These are phyloP conservation scores for Teunomyces stri DNA, from an alignment of 805 yeast genomes.

Conservation along the genomic window DNA sequence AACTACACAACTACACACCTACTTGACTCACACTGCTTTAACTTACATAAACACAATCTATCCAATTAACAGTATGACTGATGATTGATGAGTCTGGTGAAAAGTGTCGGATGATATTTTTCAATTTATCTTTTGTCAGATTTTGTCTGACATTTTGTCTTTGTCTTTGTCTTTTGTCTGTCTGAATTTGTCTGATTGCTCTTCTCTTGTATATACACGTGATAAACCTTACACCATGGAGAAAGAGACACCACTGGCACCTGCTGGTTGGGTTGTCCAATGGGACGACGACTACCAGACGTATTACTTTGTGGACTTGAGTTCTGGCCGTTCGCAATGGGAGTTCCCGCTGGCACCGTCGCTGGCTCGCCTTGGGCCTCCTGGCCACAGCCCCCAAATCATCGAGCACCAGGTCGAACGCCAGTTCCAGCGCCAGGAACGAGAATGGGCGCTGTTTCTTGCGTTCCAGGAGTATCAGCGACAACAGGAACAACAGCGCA, in stretches of 20 bases:
- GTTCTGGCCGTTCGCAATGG: slow-evolving; percentile 32
- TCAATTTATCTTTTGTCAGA: not conserved
- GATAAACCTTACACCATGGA: not conserved
- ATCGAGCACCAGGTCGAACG: not conserved
- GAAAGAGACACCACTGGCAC: slow-evolving; percentile 10
- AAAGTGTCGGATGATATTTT: too few relatives aligned
- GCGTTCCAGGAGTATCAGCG: slow-evolving; percentile 3
- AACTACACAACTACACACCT: too few relatives aligned
- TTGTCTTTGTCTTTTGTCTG: not conserved
- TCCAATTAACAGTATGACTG: too few relatives aligned
- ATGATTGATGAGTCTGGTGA: too few relatives aligned
- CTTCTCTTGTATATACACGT: not conserved
- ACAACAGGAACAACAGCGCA: not conserved
- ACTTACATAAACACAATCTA: too few relatives aligned
- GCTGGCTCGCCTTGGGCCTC: not conserved
- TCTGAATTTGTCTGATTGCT: not conserved
- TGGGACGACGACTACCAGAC: slow-evolving; percentile 32
- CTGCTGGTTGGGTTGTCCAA: slow-evolving; percentile 31
- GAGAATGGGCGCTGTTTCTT: not conserved
- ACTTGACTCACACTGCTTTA: too few relatives aligned
- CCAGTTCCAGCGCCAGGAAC: slow-evolving; percentile 4
- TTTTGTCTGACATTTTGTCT: not conserved
- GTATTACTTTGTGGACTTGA: slow-evolving; percentile 24
- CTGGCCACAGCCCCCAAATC: not conserved
- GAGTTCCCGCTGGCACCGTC: slow-evolving; percentile 17